Base-by-base conservation (phyloP, 257 asterid genomes). In the Coffea eugenioides region DNA sequence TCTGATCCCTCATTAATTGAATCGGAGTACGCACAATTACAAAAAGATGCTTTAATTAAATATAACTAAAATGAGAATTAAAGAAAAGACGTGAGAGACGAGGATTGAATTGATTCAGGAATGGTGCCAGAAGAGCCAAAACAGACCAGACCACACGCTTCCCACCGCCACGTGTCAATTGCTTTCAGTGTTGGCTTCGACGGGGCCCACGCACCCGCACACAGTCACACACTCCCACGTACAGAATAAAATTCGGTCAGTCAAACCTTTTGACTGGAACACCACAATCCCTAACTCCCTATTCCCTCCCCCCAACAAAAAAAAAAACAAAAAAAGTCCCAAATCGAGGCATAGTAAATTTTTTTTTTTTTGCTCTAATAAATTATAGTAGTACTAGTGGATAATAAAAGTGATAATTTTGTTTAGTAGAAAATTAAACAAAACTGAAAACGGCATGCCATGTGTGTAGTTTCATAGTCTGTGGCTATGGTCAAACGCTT, bases 401-500 rank as follows among this genome's bases (percentile, higher is more conserved):
- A 31, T 31, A 31, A 31, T 31, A 31, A 31, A 39, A 39, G 43
- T 39, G 43, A 39, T 39, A 4, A 4, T 39, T 39, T 39, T 39
- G 43, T 39, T 4, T 39, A 31, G 34, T 39, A 39, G 43, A 39
- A 39, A 39, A 39, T 39, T 39, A 62, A 62, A 62, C 8, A 21
- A 62, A 62, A 54, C 16, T 2, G 2, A 57, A 57, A 21, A 59
- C 31, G 6, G 4, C 66, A 39, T 36, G 34, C 4, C 59, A 46
- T 71, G 23, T 70, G 57, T 43, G 57, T 16, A 36, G 67, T 27
- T 46, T 27, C 43, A 39, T 39, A 4, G 16, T 16, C 12, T 23
- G 12, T 65, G 69, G 54, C 70, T 74, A 80, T 80, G 65, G 76
- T 80, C 80, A 68, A 56, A 80, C 80, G 36, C 45, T 54, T 66